phyloP scores from a whole-genome alignment of 176 grass and related monocot genomes.

The Typha latifolia region DNA sequence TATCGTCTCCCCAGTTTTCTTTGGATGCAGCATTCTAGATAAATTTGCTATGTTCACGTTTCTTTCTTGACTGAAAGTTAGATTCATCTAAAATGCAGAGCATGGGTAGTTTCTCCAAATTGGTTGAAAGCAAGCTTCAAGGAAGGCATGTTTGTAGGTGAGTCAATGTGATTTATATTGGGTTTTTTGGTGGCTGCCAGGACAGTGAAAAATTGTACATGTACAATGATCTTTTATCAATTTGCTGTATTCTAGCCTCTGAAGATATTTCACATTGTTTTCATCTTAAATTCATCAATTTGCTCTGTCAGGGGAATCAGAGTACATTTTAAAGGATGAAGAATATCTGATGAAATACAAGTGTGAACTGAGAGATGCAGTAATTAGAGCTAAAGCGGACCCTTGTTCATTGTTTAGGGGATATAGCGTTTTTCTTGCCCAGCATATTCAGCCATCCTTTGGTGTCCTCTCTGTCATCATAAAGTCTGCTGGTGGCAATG shows the following conservation, averaged over 20 bases:
- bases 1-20: background rate
- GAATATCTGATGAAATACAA: constrained; percentile 75
- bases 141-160: constrained; percentile 61
- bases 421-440: constrained; percentile 55
- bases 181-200: constrained; percentile 30
- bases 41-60: background rate
- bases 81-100: constrained; percentile 35
- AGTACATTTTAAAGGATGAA: constrained; percentile 64
- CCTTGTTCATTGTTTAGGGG: constrained; percentile 48
- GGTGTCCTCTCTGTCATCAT: constrained; percentile 44
- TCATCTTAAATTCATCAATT: background rate
- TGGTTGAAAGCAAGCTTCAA: constrained; percentile 84
- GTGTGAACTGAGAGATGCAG: constrained; percentile 40
- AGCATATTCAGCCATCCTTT: constrained; percentile 56
- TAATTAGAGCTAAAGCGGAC: constrained; percentile 59
- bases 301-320: constrained; percentile 26
- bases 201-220: background rate
- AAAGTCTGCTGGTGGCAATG: constrained; percentile 63
- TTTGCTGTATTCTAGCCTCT: background rate
- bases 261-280: background rate
- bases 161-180: constrained; percentile 18
- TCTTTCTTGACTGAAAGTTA: constrained; percentile 11
- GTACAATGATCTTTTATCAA: background rate
- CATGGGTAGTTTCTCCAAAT: constrained; percentile 78
- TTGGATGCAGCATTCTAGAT: background rate